Percentiles rank a stretch among this genome's conserved stretches.
These are phyloP conservation scores for Marasmius sp. DNA, from an alignment of 1,284 basidiomycete species.

Conservation along the genomic window DNA sequence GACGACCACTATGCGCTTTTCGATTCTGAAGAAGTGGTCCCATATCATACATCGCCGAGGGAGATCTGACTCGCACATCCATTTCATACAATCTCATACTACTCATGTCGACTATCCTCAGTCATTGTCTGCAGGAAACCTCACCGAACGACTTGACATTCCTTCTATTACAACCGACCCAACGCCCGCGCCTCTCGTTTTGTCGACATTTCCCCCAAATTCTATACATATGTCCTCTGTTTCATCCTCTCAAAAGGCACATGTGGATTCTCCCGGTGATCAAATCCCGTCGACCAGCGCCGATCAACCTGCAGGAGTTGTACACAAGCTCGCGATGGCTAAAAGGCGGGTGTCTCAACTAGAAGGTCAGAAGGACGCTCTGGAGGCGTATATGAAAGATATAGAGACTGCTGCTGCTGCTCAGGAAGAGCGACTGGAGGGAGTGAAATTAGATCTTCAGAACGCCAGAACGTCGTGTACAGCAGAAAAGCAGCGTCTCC, in stretches of 20 bases:
- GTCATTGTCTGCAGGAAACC: background rate
- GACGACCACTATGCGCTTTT: background rate
- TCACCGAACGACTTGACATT: background rate
- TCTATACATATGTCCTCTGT: background rate
- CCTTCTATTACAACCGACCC: background rate
- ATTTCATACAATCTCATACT: background rate
- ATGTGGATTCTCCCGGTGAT: background rate
- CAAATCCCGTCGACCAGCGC: background rate
- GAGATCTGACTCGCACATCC: background rate
- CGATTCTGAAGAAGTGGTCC: constrained; percentile 2
- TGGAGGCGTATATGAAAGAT: background rate
- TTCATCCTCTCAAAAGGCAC: background rate
- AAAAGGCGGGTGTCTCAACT: background rate
- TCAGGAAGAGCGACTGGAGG: background rate
- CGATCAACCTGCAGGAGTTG: background rate
- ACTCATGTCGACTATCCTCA: background rate
- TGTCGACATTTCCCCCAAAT: background rate
- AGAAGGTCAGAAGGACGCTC: background rate
- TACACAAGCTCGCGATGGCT: background rate
- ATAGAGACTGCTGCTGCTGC: background rate
- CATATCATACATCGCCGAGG: background rate
- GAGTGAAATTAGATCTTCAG: background rate
- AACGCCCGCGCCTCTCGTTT: background rate
- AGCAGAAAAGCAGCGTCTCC: background rate
- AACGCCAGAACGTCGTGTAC: no score